Base-by-base conservation (phyloP, 2,329 filamentous ascomycete species). In the Thermothelomyces thermophilus region DNA sequence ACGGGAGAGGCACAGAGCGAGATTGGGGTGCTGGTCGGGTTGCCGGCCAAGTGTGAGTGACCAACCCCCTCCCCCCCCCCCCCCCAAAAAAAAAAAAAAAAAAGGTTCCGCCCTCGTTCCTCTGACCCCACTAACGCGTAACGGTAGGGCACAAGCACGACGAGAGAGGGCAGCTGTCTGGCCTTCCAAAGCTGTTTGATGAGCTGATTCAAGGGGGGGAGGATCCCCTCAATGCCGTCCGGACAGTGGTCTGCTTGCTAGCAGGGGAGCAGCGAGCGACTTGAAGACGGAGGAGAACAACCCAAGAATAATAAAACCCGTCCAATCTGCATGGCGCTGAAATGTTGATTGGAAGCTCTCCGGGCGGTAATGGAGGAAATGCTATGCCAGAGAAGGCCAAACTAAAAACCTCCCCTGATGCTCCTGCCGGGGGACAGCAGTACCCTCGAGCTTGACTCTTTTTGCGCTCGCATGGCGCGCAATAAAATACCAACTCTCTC, bases 1-100 rank as follows among this genome's bases (percentile, higher is more conserved):
- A 83, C 83, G 0, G 84, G 84, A 5, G 84, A 87, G 61, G 83
- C 81, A 4, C 75, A 77, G 59, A 86, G 77, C 56, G 70, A 70
- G 39, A 65, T 87, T 14, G 68, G 67, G 4, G 69, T 83, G 10
- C 62, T 78, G 54, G 68, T 80, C 2, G 75, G 76, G 4, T 68
- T 82, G 35, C 83, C 84, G 0, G 72, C 69, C 7, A 79, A 77
- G 62, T 87, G 83, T 87, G 66, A 75, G 82, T 17, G 8, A 9
- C 31, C 22, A 11, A n/a, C 36, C 16, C n/a, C n/a, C n/a, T n/a
- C n/a, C n/a, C n/a, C n/a, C n/a, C n/a, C n/a, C n/a, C n/a, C n/a
- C n/a, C n/a, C n/a, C n/a, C n/a, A n/a, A n/a, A n/a, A n/a, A n/a
- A n/a, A n/a, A n/a, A n/a, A n/a, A n/a, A n/a, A n/a, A n/a, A n/a